phyloP scores from a whole-genome alignment of 2,329 filamentous ascomycete species.

The Neonectria sp. region DNA sequence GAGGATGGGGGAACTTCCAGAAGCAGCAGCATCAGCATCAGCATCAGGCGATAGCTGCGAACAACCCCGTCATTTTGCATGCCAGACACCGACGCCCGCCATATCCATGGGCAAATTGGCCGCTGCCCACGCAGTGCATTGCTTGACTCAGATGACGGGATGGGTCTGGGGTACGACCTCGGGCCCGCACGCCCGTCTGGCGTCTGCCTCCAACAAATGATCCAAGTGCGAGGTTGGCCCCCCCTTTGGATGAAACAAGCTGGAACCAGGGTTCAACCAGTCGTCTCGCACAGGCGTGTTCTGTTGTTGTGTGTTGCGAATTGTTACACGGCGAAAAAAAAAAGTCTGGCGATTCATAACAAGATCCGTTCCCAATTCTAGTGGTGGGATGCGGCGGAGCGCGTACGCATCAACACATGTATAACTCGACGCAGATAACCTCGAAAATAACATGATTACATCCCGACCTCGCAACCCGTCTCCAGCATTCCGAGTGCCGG shows the following conservation, averaged over 20 bases:
- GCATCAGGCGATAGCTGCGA: constrained; percentile 15
- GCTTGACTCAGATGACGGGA: constrained; percentile 38
- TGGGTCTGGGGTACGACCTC: constrained; percentile 43
- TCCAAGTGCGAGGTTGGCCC: constrained; percentile 30
- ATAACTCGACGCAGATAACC: constrained; percentile 19
- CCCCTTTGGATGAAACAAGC: constrained; percentile 42
- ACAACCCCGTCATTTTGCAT: constrained; percentile 36
- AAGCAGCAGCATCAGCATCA: constrained; percentile 1
- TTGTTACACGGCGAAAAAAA: constrained; percentile 2
- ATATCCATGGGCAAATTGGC: constrained; percentile 15
- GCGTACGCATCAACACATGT: constrained; percentile 18
- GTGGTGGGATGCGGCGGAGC: constrained; percentile 15
- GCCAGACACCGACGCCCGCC: constrained; percentile 22
- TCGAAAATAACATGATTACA: constrained; percentile 10
- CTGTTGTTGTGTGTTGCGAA: constrained; percentile 5
- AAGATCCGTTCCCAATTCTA: background rate
- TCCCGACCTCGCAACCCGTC: constrained; percentile 6
- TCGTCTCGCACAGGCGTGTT: constrained; percentile 12
- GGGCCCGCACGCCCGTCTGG: constrained; percentile 14
- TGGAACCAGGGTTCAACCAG: constrained; percentile 34
- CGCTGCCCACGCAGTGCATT: constrained; percentile 23
- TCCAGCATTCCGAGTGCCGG: constrained; percentile 14
- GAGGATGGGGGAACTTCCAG: background rate
- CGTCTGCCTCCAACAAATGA: constrained; percentile 30
- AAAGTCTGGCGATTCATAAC: constrained; percentile 16